A percentile compares a stretch with the other conserved stretches of the same genome.
These are phyloP conservation scores for Globisporangium acanthophoron DNA, from an alignment of 352 stramenopile species.

Conservation along the genomic window DNA sequence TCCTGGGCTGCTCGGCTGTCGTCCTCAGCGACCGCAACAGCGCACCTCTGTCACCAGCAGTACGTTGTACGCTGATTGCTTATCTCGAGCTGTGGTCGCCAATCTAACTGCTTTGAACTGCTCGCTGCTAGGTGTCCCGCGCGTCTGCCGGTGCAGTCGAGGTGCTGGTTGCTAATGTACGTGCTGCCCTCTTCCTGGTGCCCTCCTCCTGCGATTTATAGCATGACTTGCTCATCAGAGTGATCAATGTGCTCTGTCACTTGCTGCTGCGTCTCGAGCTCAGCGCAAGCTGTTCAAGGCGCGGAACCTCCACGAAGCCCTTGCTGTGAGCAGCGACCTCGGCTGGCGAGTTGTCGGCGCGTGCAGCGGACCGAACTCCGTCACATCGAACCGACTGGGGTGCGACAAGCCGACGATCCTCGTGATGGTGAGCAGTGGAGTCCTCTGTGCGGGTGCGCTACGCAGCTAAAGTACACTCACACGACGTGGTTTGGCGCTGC, in stretches of 20 bases:
- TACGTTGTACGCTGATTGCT: slow-evolving; percentile 6
- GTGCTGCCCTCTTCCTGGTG: not conserved
- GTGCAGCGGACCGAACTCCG: slow-evolving; percentile 66
- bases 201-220: not conserved
- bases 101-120: not conserved
- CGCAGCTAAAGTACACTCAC: not conserved
- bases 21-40: slow-evolving; percentile 68
- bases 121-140: slow-evolving; percentile 37
- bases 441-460: not conserved
- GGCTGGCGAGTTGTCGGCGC: slow-evolving; percentile 71
- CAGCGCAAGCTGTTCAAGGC: slow-evolving; percentile 65
- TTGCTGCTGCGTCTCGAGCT: not conserved
- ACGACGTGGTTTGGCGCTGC: not conserved
- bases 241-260: not conserved
- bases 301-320: slow-evolving; percentile 60
- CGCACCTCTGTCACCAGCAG: slow-evolving; percentile 64
- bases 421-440: slow-evolving; percentile 49
- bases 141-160: slow-evolving; percentile 69
- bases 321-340: slow-evolving; percentile 56
- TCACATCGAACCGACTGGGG: slow-evolving; percentile 47
- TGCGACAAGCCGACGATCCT: slow-evolving; percentile 62
- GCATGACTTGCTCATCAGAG: not conserved
- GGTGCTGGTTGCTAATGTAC: slow-evolving; percentile 70
- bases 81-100: not conserved
- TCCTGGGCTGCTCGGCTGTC: slow-evolving; percentile 62